phyloP scores from a whole-genome alignment of 169 alveolate species.

The Cryptosporidium tyzzeri region DNA sequence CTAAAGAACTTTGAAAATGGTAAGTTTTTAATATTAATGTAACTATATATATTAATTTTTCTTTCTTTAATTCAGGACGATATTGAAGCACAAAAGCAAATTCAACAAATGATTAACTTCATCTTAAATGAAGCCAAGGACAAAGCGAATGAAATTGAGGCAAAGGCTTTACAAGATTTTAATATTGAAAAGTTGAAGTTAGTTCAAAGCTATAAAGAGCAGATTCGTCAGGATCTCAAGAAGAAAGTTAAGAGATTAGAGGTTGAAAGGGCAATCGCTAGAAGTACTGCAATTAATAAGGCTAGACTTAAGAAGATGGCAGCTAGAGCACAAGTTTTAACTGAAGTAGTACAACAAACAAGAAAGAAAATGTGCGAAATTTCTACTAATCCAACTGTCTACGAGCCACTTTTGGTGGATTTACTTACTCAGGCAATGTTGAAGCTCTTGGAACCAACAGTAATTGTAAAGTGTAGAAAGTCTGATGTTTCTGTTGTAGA shows the following conservation, averaged over 20 bases:
- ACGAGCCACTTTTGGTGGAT: constrained; percentile 53
- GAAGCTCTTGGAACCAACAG: constrained; percentile 86
- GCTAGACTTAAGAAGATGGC: constrained; percentile 89
- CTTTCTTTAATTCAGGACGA: constrained; percentile 83
- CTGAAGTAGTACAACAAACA: constrained; percentile 82
- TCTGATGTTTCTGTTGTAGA: constrained; percentile 87
- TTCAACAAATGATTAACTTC: constrained; percentile 94
- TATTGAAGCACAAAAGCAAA: constrained; percentile 92
- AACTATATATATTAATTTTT: neutral
- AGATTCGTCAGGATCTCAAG: constrained; percentile 85
- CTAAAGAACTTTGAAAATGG: neutral
- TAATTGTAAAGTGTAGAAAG: constrained; percentile 88
- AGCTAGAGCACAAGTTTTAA: constrained; percentile 86
- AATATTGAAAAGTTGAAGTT: constrained; percentile 91
- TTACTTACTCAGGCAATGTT: constrained; percentile 78
- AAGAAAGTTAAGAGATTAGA: constrained; percentile 79
- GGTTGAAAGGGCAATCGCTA: constrained; percentile 82
- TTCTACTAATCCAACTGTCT: constrained; percentile 42
- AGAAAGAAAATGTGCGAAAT: constrained; percentile 83
- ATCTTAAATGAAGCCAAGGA: constrained; percentile 94
- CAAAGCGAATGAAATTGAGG: constrained; percentile 93
- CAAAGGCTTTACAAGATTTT: constrained; percentile 92
- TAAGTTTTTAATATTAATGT: neutral
- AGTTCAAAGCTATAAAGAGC: constrained; percentile 91
- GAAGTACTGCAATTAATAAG: constrained; percentile 89